Base-by-base conservation (phyloP, 2,329 filamentous ascomycete genomes). In the Curvularia verruculosa region DNA sequence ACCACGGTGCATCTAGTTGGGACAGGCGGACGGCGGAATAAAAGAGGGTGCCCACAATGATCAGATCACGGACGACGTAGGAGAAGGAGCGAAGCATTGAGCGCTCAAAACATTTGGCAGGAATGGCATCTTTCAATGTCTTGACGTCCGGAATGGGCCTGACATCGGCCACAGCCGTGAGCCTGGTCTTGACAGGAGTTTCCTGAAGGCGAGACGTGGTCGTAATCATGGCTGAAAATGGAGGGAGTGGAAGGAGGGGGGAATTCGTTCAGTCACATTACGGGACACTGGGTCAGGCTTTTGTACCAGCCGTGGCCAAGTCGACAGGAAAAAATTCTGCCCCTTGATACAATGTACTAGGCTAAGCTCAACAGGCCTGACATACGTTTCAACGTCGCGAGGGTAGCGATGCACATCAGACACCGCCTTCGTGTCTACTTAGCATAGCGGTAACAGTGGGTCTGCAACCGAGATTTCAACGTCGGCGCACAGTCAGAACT, bases 401-500 rank as follows among this genome's bases (percentile, higher is more conserved):
- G 54, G 54, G 53, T 51, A 63, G 31, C 60, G 50, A 56, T 61
- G 61, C 56, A 54, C 45, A 49, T 24, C 52, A 52, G 65, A 66
- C 65, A 68, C 65, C 65, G 65, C 65, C 61, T 43, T 68, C 61
- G 62, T 54, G 56, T 58, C 56, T 48, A n/a, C n/a, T n/a, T n/a
- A n/a, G n/a, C n/a, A 59, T 46, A 31, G 51, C 45, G 50, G 23
- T 49, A 63, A 64, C 19, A 61, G 61, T 64, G 64, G 64, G 54
- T 46, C 64, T 48, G 21, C 41, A 59, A 56, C 59, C 60, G 65
- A 68, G 61, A 63, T 68, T 65, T 65, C 54, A 58, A 59, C 40
- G 59, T 60, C 50, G 49, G 65, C 49, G 65, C 65, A 63, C 61
- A 61, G 59, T 58, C 63, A 57, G 52, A 53, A 60, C 59, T 60